A percentile compares a stretch with the other conserved stretches of the same genome.
Conservation (phyloP, 345 rosid genomes). For the Eucalyptus tenuipes region DNA sequence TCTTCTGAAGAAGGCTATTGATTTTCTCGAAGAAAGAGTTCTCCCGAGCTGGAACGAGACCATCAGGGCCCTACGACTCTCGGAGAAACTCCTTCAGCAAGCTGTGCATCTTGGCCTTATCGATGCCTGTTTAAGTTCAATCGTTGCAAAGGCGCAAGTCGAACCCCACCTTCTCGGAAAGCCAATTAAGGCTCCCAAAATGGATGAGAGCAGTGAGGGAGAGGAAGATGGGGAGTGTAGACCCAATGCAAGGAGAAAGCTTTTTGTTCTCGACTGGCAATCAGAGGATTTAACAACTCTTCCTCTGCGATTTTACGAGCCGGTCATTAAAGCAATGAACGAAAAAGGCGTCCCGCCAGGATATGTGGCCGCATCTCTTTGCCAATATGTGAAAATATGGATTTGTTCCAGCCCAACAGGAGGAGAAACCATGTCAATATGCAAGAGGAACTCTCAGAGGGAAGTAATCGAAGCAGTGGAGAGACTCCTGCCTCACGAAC, state of each 20-base stretch:
- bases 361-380: slow-evolving; percentile 43
- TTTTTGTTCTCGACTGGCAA: slow-evolving; percentile 43
- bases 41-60: slow-evolving; percentile 75
- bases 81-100: slow-evolving; percentile 16
- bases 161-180: slow-evolving; percentile 63
- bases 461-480: slow-evolving; percentile 57
- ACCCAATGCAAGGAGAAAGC: slow-evolving; percentile 62
- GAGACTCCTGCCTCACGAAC: slow-evolving; percentile 42
- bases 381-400: slow-evolving; percentile 37
- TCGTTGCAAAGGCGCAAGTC: slow-evolving; percentile 31
- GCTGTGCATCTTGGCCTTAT: slow-evolving; percentile 35
- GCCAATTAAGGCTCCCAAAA: slow-evolving; percentile 8
- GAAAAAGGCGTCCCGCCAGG: slow-evolving; percentile 18
- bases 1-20: slow-evolving; percentile 28
- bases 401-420: slow-evolving; percentile 6
- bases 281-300: slow-evolving; percentile 46
- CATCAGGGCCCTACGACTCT: slow-evolving; percentile 38
- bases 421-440: slow-evolving; percentile 11
- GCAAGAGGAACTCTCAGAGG: slow-evolving; percentile 23
- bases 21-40: slow-evolving; percentile 37
- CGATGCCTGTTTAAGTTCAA: slow-evolving; percentile 48
- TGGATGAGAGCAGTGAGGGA: slow-evolving; percentile 1
- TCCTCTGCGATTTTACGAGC: slow-evolving; percentile 43
- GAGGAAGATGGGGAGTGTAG: slow-evolving; percentile 11
- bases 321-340: slow-evolving; percentile 18